Conservation (phyloP, 345 rosid species). For the Geranium rotundifolium region DNA sequence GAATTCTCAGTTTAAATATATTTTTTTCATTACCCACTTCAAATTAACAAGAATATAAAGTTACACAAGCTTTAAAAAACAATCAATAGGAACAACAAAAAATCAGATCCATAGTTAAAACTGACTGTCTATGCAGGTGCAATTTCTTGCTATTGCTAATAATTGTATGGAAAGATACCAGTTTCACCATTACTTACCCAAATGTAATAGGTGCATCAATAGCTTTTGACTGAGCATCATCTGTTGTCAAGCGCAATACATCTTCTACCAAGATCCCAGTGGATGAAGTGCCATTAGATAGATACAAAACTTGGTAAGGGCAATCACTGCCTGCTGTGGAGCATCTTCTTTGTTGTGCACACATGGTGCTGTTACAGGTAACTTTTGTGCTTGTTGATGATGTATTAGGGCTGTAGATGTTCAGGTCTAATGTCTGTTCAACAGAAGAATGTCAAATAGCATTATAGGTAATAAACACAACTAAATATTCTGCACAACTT, state of each 20-base stretch:
- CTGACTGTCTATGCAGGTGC: background rate
- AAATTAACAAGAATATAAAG: background rate
- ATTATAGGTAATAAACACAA: background rate
- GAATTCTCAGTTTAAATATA: background rate
- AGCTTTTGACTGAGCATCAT: constrained; percentile 24
- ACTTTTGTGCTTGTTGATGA: constrained; percentile 57
- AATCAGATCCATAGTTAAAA: background rate
- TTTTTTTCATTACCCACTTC: too few relatives aligned
- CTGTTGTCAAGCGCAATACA: constrained; percentile 46
- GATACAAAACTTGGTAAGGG: constrained; percentile 52
- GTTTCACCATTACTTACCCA: constrained; percentile 36
- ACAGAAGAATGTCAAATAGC: background rate
- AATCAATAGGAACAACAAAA: too few relatives aligned
- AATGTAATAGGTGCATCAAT: constrained; percentile 42
- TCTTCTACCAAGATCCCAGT: constrained; percentile 63
- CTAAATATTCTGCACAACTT: background rate
- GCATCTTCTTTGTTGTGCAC: constrained; percentile 32
- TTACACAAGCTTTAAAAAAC: background rate
- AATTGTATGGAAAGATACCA: background rate
- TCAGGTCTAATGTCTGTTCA: constrained; percentile 35
- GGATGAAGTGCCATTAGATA: constrained; percentile 62
- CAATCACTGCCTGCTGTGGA: constrained; percentile 41
- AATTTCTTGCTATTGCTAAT: background rate
- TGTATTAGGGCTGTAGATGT: constrained; percentile 62
- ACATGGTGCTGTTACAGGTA: constrained; percentile 49